Conservation (phyloP, 208 protist species). For the Vickermania spadyakhi region DNA sequence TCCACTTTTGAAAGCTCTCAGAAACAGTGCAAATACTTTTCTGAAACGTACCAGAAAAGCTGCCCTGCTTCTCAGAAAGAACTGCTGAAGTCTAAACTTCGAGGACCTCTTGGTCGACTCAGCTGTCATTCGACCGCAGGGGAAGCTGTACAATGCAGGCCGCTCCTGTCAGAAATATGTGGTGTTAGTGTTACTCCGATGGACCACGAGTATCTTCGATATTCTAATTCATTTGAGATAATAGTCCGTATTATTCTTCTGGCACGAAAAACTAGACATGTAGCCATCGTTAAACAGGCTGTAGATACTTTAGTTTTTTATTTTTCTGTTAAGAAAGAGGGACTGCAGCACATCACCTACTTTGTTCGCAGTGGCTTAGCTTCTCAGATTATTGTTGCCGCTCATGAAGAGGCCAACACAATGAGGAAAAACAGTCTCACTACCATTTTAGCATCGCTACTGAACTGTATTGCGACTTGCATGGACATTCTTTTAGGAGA, state of each 20-base stretch:
- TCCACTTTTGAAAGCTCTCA: constrained; percentile 25
- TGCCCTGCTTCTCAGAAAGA: constrained; percentile 39
- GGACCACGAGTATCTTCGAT: constrained; percentile 74
- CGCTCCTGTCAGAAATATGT: constrained; percentile 52
- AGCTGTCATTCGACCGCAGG: constrained; percentile 11
- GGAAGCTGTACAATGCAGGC: constrained; percentile 37
- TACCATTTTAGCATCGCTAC: constrained; percentile 22
- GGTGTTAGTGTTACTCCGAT: constrained; percentile 23
- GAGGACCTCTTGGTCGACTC: constrained; percentile 43
- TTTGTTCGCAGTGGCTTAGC: constrained; percentile 57
- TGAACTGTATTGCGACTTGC: constrained; percentile 40
- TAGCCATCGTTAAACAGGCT: constrained; percentile 23
- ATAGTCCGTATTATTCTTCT: constrained; percentile 34
- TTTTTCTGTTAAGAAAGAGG: constrained; percentile 43
- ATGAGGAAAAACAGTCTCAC: constrained; percentile 25
- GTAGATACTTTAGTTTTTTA: constrained; percentile 28
- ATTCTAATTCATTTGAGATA: constrained; percentile 65
- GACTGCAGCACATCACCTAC: constrained; percentile 34
- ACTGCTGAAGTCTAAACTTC: constrained; percentile 64
- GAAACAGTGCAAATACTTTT: constrained; percentile 51
- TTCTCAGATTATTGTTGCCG: constrained; percentile 25
- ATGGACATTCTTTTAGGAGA: constrained; percentile 40
- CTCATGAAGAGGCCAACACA: constrained; percentile 47
- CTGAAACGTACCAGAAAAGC: constrained; percentile 77
- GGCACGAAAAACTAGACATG: not conserved